Base-by-base conservation (phyloP, 1,284 basidiomycete species). In the Heterobasidion parviporum region DNA sequence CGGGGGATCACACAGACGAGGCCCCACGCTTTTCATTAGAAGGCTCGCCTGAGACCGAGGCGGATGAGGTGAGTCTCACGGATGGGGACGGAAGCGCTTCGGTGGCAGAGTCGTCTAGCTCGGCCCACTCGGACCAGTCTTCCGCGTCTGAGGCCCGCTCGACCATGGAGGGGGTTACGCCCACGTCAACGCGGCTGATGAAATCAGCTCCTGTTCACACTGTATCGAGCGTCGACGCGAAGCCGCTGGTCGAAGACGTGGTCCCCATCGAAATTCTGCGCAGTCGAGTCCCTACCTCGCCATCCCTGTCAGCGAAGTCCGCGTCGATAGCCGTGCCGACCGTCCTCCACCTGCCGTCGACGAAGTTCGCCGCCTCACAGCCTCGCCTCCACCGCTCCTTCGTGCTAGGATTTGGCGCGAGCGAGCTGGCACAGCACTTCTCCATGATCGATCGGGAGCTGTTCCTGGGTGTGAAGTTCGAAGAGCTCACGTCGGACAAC, bases 371-470 rank as follows among this genome's bases (percentile, higher is more conserved):
- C 3, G 45, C 50, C 38, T 53, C 55, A 15, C 48, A 52, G 14
- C 70, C 75, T 41, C 76, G 70, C 43, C 64, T 69, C 9, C 80
- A 87, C 62, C 80, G 79, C 15, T 89, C 86, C 1, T 92, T 88
- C 70, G 75, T 92, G 49, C 70, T 89, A 32, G 70, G 67, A 44
- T 74, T 79, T 62, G 73, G 79, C 8, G 78, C 89, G 1, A 82
- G 84, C 53, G 72, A 72, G 4, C 70, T 96, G 20, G 89, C 89
- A 0, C 79, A 85, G 55, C 90, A 94, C 63, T 88, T 94, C 65
- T 80, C 85, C 10, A 85, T 94, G 77, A 93, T 96, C 64, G 93
- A 96, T 61, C 79, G 88, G 16, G 93, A 95, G 65, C 72, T 96
- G 54, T 89, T 94, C 67, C 82, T 89, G 64, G 79, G 81, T 18